Conservation (phyloP, 2,329 filamentous ascomycete species). For the Diatrype stigma region DNA sequence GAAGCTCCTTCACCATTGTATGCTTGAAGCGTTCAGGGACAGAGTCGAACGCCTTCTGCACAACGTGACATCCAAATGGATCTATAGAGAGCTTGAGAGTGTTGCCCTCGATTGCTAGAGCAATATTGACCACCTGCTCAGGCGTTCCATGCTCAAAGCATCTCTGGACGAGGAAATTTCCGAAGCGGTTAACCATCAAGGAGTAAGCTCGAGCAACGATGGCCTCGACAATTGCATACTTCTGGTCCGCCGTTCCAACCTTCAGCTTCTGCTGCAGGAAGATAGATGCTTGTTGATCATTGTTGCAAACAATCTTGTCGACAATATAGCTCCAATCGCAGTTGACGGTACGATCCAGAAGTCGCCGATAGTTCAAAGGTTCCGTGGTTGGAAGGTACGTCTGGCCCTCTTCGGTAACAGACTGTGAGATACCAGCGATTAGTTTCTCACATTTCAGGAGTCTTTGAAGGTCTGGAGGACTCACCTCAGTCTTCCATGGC, state of each 20-base stretch:
- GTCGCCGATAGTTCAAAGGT: conserved; percentile 90
- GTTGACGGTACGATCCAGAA: conserved; percentile 91
- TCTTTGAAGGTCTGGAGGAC: conserved; percentile 12
- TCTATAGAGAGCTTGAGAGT: conserved; percentile 96
- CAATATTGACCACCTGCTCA: conserved; percentile 92
- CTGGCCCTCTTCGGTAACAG: conserved; percentile 52
- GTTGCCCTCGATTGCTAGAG: conserved; percentile 88
- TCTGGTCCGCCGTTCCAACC: conserved; percentile 89
- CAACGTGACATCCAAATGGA: conserved; percentile 94
- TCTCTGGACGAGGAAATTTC: conserved; percentile 96
- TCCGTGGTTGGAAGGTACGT: conserved; percentile 85
- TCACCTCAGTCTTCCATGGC: conserved; percentile 54
- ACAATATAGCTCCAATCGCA: conserved; percentile 99
- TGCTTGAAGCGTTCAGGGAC: conserved; percentile 98
- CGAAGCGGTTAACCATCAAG: conserved; percentile 97
- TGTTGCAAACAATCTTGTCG: conserved; percentile 98
- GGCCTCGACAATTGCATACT: conserved; percentile 93
- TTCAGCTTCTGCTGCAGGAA: conserved; percentile 99
- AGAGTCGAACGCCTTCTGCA: conserved; percentile 97
- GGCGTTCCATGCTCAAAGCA: conserved; percentile 98
- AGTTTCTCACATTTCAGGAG: conserved; percentile 13
- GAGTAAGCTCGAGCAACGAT: conserved; percentile 94
- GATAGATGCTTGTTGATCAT: conserved; percentile 98
- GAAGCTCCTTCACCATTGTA: conserved; percentile 96
- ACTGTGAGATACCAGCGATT: conserved; percentile 31